Conservation (phyloP, 2,329 filamentous ascomycete species). For the Mariannaea sp. region DNA sequence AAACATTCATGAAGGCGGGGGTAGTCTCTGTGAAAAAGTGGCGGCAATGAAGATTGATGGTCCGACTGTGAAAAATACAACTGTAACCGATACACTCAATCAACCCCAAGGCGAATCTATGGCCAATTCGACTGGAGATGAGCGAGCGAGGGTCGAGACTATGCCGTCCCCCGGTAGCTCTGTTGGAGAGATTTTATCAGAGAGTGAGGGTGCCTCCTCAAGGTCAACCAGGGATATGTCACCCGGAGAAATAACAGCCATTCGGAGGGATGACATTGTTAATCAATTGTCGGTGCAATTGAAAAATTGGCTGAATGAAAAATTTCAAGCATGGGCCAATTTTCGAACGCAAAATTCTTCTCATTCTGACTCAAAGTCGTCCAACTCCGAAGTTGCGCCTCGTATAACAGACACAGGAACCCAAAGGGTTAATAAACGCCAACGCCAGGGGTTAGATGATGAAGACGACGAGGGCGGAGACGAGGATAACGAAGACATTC, state of each 20-base stretch:
- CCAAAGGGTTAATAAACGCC: background rate
- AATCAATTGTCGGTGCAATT: background rate
- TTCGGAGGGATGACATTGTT: background rate
- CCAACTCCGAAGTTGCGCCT: background rate
- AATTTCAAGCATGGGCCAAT: background rate
- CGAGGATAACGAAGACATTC: background rate
- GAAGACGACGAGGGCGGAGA: background rate
- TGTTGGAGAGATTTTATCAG: too few species aligned
- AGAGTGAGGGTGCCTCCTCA: too few species aligned
- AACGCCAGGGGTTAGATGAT: background rate
- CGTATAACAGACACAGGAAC: background rate
- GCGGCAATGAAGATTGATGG: too few species aligned
- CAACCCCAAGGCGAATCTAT: too few species aligned
- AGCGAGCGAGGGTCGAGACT: too few species aligned
- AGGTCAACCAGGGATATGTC: background rate
- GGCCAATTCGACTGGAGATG: too few species aligned
- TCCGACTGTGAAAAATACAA: too few species aligned
- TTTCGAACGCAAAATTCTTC: background rate
- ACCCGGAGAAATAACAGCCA: background rate
- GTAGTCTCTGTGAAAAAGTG: too few species aligned
- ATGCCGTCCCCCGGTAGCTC: too few species aligned
- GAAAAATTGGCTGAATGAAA: background rate
- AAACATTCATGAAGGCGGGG: too few species aligned
- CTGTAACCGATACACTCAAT: too few species aligned
- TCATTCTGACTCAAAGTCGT: accelerated